Evolutionary conservation across 495 filamentous ascomycete species (phyloP).

Genomic region (Xylaria intraflava): DNA sequence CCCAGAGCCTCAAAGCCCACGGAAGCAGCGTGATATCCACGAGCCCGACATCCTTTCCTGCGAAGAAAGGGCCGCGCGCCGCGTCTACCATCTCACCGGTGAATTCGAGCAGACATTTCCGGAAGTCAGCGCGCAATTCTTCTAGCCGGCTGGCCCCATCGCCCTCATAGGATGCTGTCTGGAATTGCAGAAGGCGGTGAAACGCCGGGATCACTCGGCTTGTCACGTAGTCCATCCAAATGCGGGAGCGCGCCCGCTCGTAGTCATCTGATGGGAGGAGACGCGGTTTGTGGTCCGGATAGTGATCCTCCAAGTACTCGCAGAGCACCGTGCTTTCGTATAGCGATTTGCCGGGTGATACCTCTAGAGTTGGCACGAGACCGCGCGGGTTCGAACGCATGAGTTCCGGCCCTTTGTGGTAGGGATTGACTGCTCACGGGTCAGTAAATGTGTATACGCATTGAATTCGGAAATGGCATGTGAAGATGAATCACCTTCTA

Average conservation of each 20-base stretch:
- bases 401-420: conserved; percentile 51
- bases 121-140: conserved; percentile 18
- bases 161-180: conserved; percentile 30
- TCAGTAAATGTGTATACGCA: background rate
- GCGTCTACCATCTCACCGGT: conserved; percentile 43
- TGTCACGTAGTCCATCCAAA: conserved; percentile 60
- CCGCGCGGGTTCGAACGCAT: conserved; percentile 54
- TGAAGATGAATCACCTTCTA: conserved; percentile 36
- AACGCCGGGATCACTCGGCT: conserved; percentile 50
- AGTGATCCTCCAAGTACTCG: conserved; percentile 58
- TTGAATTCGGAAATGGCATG: background rate
- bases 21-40: conserved; percentile 53
- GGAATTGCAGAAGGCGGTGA: conserved; percentile 54
- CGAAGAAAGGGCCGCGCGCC: conserved; percentile 48
- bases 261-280: conserved; percentile 46
- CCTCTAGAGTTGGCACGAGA: conserved; percentile 53
- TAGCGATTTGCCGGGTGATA: conserved; percentile 43
- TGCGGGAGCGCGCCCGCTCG: conserved; percentile 43
- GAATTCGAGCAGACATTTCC: conserved; percentile 41
- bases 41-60: conserved; percentile 42
- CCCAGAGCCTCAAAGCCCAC: conserved; percentile 53
- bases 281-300: conserved; percentile 36
- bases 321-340: conserved; percentile 56
- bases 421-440: conserved; percentile 40
- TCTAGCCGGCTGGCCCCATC: conserved; percentile 41